Percentiles rank a stretch among this genome's conserved stretches.
Conservation (phyloP, 1,284 basidiomycete genomes). For the Papiliotrema terrestris region DNA sequence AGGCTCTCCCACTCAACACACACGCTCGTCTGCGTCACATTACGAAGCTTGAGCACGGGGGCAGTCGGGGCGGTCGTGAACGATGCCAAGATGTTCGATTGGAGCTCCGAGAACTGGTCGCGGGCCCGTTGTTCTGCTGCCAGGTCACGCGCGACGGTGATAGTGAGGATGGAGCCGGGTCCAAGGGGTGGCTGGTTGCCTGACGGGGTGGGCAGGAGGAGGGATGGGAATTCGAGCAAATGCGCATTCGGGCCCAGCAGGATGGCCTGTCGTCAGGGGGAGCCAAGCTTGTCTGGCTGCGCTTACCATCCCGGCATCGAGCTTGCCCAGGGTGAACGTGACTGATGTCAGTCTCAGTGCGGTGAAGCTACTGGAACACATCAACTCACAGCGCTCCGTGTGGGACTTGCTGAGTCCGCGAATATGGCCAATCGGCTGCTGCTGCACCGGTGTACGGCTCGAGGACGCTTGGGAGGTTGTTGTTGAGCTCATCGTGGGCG, state of each 20-base stretch:
- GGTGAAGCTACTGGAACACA: too few relatives aligned
- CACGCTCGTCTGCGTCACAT: slow-evolving; percentile 90
- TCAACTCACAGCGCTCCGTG: slow-evolving; percentile 41
- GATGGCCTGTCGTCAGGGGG: slow-evolving; percentile 51
- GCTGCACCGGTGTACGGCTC: not conserved
- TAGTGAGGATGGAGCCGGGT: slow-evolving; percentile 93
- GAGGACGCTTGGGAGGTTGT: not conserved
- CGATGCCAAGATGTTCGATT: slow-evolving; percentile 68
- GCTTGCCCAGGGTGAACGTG: slow-evolving; percentile 69
- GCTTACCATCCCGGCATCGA: slow-evolving; percentile 53
- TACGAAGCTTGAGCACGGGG: slow-evolving; percentile 71
- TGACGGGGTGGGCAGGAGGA: slow-evolving; percentile 64
- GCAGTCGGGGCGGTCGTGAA: slow-evolving; percentile 64
- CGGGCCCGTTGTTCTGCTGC: slow-evolving; percentile 76
- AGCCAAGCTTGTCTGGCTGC: not conserved
- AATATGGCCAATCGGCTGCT: not conserved
- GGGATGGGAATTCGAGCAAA: slow-evolving; percentile 90
- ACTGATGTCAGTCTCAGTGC: too few relatives aligned
- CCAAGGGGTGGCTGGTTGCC: slow-evolving; percentile 64
- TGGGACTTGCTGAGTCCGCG: slow-evolving; percentile 13
- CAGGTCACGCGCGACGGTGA: slow-evolving; percentile 80
- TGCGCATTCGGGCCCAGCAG: slow-evolving; percentile 87
- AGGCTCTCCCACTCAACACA: slow-evolving; percentile 86
- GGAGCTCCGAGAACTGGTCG: slow-evolving; percentile 74
- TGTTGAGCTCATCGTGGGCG: not conserved